Evolutionary conservation across 331 rosid genomes (phyloP).

Genomic region (Rosa hybrid): DNA sequence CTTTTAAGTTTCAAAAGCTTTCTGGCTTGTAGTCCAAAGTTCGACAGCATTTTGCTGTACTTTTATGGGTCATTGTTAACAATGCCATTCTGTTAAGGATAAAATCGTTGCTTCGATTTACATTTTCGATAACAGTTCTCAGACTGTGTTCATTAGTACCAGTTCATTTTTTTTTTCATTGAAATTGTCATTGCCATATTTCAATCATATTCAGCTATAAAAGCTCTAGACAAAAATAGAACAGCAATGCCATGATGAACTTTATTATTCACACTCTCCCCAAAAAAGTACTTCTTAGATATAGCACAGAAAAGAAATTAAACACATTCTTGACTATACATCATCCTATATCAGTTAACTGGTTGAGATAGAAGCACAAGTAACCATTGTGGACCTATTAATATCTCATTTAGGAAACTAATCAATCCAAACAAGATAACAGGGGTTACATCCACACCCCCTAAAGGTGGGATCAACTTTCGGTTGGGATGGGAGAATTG

Average conservation of each 20-base stretch:
- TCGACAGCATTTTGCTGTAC: neutral
- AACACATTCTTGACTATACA: neutral
- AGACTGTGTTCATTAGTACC: neutral
- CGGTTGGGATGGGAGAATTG: slow-evolving; percentile 66
- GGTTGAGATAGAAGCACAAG: slow-evolving; percentile 89
- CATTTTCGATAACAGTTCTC: neutral
- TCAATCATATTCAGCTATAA: no score
- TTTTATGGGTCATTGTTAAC: neutral
- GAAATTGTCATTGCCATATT: neutral
- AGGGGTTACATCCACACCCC: slow-evolving; percentile 92
- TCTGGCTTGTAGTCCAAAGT: no score
- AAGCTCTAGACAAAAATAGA: neutral
- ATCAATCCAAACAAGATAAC: slow-evolving; percentile 92
- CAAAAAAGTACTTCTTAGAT: neutral
- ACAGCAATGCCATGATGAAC: neutral
- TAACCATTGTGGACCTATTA: slow-evolving; percentile 91
- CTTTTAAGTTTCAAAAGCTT: no score
- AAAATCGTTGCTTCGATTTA: neutral
- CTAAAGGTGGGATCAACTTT: slow-evolving; percentile 90
- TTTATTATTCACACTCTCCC: neutral
- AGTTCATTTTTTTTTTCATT: neutral
- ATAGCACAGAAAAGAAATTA: neutral
- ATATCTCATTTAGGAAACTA: slow-evolving; percentile 93
- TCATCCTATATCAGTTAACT: slow-evolving; percentile 29
- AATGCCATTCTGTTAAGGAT: neutral